Evolutionary conservation across 1,284 basidiomycete genomes (phyloP).

Genomic region (Ustilago xerochloae): DNA sequence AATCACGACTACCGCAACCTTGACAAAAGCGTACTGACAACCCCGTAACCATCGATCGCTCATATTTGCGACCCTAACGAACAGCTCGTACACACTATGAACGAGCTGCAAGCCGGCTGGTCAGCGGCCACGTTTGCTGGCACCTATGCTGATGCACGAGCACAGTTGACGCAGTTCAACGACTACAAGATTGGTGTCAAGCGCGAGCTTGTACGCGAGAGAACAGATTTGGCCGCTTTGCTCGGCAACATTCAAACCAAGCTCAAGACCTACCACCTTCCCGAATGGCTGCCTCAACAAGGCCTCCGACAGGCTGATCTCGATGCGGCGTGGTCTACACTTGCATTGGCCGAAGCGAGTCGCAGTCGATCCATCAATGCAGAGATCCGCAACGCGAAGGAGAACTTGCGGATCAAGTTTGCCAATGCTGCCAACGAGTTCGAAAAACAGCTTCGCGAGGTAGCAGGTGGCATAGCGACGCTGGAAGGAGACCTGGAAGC

Average conservation of each 20-base stretch:
- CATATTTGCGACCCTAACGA: background rate
- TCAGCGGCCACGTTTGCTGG: slow-evolving; percentile 51
- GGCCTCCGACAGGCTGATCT: slow-evolving; percentile 74
- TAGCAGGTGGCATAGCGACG: slow-evolving; percentile 44
- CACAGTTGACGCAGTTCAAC: slow-evolving; percentile 79
- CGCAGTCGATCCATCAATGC: slow-evolving; percentile 88
- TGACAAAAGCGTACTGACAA: slow-evolving; percentile 70
- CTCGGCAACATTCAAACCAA: slow-evolving; percentile 96
- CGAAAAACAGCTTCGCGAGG: slow-evolving; percentile 70
- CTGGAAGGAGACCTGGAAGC: slow-evolving; percentile 58
- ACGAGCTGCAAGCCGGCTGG: slow-evolving; percentile 42
- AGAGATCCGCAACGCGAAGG: slow-evolving; percentile 77
- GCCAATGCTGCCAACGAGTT: slow-evolving; percentile 86
- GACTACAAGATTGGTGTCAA: slow-evolving; percentile 88
- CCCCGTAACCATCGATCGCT: background rate
- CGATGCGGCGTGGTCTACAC: slow-evolving; percentile 80
- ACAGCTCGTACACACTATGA: slow-evolving; percentile 58
- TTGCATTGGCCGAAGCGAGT: slow-evolving; percentile 80
- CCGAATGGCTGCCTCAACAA: slow-evolving; percentile 54
- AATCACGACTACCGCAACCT: too few relatives aligned
- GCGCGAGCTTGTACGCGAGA: slow-evolving; percentile 86
- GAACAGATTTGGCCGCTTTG: slow-evolving; percentile 86
- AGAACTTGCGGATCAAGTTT: slow-evolving; percentile 82
- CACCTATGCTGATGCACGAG: slow-evolving; percentile 81
- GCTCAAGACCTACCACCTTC: slow-evolving; percentile 83